Base-by-base conservation (phyloP, 2,329 filamentous ascomycete species). In the Hypoxylon sp. region DNA sequence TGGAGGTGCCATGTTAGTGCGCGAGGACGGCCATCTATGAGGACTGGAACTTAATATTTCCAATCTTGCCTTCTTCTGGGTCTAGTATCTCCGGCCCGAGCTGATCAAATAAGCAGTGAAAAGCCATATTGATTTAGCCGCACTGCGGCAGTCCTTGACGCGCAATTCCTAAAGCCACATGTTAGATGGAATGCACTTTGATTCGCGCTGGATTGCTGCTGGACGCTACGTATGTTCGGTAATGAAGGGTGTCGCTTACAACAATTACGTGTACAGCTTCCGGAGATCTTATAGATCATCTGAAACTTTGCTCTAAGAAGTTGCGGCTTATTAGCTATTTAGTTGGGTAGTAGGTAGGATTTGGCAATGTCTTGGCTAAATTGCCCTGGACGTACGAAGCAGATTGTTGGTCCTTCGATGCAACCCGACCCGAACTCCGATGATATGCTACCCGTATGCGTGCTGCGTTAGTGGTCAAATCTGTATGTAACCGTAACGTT, bases 11-110 rank as follows among this genome's bases (percentile, higher is more conserved):
- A 67, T 53, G 63, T 72, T 62, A 67, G 62, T 59, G 50, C 33
- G 31, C 61, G 42, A 49, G 30, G 25, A 8, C 10, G 55, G 42
- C 27, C 27, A 50, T 55, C 31, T 58, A 49, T 46, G 30, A 66
- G 22, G 33, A 40, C 40, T 14, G 27, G 51, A 33, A 31, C 22
- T 31, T 42, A 46, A 61, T 42, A 46, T 59, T 31, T 61, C 46
- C 35, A 63, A 40, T 62, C 68, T 68, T 69, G 71, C 85, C 84
- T 81, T 87, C 84, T 70, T 86, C 85, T 1, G 82, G 77, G 68
- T 87, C 85, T 25, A 82, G 77, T 55, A 87, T 73, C 66, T 76
- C 74, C 57, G 74, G 53, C 13, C 74, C 75, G 53, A 77, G 67
- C 31, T 50, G 71, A 61, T 71, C 64, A 60, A 75, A 31, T 25